Base-by-base conservation (phyloP, 108 stramenopile genomes). In the Pseudonitzschia delicatissima region DNA sequence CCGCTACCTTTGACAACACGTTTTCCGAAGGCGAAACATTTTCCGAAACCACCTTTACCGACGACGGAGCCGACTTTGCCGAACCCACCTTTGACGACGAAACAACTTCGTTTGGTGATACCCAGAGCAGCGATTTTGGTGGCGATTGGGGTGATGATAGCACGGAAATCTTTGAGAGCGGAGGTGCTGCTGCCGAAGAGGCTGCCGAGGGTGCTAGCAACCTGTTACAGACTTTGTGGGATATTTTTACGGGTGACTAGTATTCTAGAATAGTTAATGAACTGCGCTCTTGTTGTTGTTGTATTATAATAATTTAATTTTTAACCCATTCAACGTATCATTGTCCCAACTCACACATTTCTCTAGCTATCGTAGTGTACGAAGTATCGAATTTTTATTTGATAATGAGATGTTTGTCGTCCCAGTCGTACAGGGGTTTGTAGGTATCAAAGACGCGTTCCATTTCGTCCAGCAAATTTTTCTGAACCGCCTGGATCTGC, bases 151-250 rank as follows among this genome's bases (percentile, higher is more conserved):
- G 35, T 39, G 31, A 71, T 26, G 70, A 67, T 57, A 58, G 44
- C 18, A 71, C 75, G 8, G 62, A 68, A 25, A 67, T 67, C 20
- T 62, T 73, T 23, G 74, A 68, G 48, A 48, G 50, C 2, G 72
- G 51, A 9, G 48, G 20, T 34, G 28, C 34, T 7, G 77, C 45
- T 29, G 63, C n/a, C 17, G 76, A 74, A 15, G 68, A 59, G 47
- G 78, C 71, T 21, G 63, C 42, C 65, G 73, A 53, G 15, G 62
- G 40, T 17, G 69, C 45, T 13, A 39, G 57, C 11, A 63, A 64
- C 33, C 20, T 84, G n/a, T 12, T 85, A 15, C 36, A 66, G 1
- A 74, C 64, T 4, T 58, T 85, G 28, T 85, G 84, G 84, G 84
- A 85, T 62, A 66, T 85, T 34, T 79, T 85, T 67, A 76, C 39